A percentile compares a stretch with the other conserved stretches of the same genome.
These are phyloP conservation scores for Arthrobotrys musiformis DNA, from an alignment of 2,329 filamentous ascomycete species.

Conservation along the genomic window DNA sequence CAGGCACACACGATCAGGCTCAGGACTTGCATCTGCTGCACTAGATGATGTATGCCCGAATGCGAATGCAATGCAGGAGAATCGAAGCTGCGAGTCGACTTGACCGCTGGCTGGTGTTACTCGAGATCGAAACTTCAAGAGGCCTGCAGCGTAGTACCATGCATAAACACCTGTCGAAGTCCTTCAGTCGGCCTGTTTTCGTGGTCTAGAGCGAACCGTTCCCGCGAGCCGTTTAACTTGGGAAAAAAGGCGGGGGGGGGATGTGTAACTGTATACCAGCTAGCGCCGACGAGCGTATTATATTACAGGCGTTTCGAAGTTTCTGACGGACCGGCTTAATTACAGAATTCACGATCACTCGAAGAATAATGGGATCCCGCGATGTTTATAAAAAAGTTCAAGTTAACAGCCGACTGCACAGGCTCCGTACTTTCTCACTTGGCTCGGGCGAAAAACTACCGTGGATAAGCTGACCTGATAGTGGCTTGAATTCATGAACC, in stretches of 20 bases:
- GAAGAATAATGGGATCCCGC: not conserved
- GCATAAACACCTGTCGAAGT: too few relatives aligned
- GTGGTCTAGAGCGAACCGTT: too few relatives aligned
- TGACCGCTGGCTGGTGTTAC: not conserved
- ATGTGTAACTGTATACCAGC: too few relatives aligned
- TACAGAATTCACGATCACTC: too few relatives aligned
- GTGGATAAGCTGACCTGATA: constrained; percentile 20
- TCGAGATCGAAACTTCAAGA: not conserved
- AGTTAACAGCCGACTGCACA: not conserved
- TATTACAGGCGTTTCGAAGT: too few relatives aligned
- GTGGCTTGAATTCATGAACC: not conserved
- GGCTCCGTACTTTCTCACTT: too few relatives aligned
- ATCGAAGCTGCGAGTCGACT: not conserved
- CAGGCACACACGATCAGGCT: not conserved
- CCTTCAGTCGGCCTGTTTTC: too few relatives aligned
- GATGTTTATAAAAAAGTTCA: not conserved
- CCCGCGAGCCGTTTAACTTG: too few relatives aligned
- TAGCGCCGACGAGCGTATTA: too few relatives aligned
- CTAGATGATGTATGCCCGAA: not conserved
- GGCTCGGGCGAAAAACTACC: constrained; percentile 4
- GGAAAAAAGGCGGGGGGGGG: too few relatives aligned
- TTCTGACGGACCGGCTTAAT: too few relatives aligned
- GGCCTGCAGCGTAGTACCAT: not conserved
- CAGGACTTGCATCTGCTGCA: too few relatives aligned
- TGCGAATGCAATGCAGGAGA: not conserved